phyloP scores from a whole-genome alignment of 1,284 basidiomycete species.

The Cryptococcus deneoformans region DNA sequence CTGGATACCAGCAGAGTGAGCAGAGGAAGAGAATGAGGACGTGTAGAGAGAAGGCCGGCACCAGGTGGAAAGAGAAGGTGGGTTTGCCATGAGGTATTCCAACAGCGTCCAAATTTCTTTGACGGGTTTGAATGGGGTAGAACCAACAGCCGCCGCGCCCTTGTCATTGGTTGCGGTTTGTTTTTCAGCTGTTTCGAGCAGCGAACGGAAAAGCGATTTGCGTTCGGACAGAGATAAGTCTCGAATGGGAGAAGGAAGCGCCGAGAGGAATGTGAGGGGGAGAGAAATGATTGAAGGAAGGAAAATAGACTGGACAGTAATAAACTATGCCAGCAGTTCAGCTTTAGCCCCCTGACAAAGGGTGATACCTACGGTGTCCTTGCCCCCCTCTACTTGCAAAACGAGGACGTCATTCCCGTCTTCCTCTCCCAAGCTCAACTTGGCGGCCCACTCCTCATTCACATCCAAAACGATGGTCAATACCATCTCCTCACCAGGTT shows the following conservation, averaged over 20 bases:
- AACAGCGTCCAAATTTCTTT: conserved; percentile 38
- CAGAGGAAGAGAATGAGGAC: neutral
- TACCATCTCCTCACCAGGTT: conserved; percentile 21
- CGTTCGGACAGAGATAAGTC: conserved; percentile 21
- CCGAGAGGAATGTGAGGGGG: conserved; percentile 26
- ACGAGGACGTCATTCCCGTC: conserved; percentile 22
- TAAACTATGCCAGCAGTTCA: conserved; percentile 22
- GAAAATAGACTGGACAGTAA: conserved; percentile 36
- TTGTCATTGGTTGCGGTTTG: neutral
- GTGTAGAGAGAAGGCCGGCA: neutral
- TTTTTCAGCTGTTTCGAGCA: neutral
- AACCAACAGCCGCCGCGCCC: neutral
- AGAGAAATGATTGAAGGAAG: conserved; percentile 30
- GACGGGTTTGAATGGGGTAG: conserved; percentile 22
- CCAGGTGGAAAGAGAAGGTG: neutral
- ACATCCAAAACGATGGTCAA: conserved; percentile 29
- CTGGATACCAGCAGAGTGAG: neutral
- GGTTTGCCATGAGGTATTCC: conserved; percentile 36
- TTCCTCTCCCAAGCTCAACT: conserved; percentile 23
- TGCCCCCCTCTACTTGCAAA: conserved; percentile 28
- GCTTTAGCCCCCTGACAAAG: neutral
- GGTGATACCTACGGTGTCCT: conserved; percentile 30
- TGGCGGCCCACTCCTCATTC: conserved; percentile 21
- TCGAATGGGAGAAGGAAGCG: conserved; percentile 23
- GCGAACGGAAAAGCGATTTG: conserved; percentile 19